Evolutionary conservation across 306 rosid species (phyloP), one percentile per base, ranked within the genome.

Genomic region (Vigna unguiculata): DNA sequence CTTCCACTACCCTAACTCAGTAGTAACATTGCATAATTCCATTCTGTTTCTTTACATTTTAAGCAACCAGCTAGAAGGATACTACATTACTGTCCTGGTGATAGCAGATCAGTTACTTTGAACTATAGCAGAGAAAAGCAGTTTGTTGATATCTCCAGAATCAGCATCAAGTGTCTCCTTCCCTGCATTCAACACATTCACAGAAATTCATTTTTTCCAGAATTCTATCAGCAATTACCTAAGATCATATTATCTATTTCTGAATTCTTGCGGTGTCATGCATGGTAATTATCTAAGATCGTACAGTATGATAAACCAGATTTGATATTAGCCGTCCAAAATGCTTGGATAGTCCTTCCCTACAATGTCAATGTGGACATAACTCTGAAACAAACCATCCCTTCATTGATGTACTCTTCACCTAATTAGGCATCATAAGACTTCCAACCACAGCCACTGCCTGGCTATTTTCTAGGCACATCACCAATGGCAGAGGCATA

Each of bases 91-190:
- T 13, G 72, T 47, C 36, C 40, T 52, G 24, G 16, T 43, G 52
- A 46, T 64, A 81, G 59, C 59, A 63, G 70, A 52, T 86, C 82
- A 77, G 61, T 80, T 88, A 74, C 87, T 85, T 72, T 90, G 62
- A 68, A 90, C 87, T 63, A 94, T 85, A 30, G 96, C 89, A 9
- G 96, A 94, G 83, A 94, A 94, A 40, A 94, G 95, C 74, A 92
- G 82, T 41, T 89, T 85, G 85, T 94, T 90, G 57, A 94, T 80
- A 55, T 90, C 95, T 46, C 82, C 80, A 3, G 85, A 72, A 17
- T 89, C 93, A 3, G 89, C 67, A 38, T 75, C 96, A 7, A 59
- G 80, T 0, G 17, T 52, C 76, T 84, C 95, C 76, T 85, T 91
- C 61, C 90, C 98, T 94, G 91, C 86, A 84, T 83, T 34, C 71